Evolutionary conservation across 345 rosid species (phyloP), one percentile per base, ranked within the genome.

Genomic region (Hibiscus tridactylites): DNA sequence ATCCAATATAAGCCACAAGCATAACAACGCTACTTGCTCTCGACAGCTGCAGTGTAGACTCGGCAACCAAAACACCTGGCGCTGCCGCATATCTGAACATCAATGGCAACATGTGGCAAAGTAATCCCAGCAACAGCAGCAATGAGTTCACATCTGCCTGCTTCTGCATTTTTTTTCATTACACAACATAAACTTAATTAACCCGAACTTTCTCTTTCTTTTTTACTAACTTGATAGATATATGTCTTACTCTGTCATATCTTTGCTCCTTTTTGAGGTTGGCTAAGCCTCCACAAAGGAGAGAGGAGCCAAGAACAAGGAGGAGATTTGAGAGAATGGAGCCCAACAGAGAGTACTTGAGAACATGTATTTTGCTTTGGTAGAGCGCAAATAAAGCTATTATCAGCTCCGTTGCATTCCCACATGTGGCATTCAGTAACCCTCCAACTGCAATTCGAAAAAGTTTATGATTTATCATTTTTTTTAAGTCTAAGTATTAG

Each of bases 381-480:
- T 80, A 73, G 9, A 94, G 90, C 44, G 98, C 98, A 49, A 91
- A 75, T 16, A 93, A n/a, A 33, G 98, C 94, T 78, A 94, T 94
- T 76, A 94, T 94, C 82, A 91, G 73, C 83, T 94, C 98, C 12
- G 96, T 88, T 46, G 91, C 98, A 78, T 94, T 94, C 4, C 98
- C 98, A 65, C 98, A 94, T 9, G 98, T 94, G 71, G 98, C 97
- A 75, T 91, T 94, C 61, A 94, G 81, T 12, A 94, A 85, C 50
- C 98, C 98, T 58, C 98, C 98, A 71, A 91, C 98, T 94, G 85
- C 79, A 21, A 21, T 21, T 21, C 33, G 33, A 31, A 31, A 31
- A 31, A 3, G 33, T 31, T 31, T 31, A 31, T 31, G 33, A 31
- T 31, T 31, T 3, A 31, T 31, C 33, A 31, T 3, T 4, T 31